Conservation (phyloP, 2,329 filamentous ascomycete genomes). For the Boeremia exigua region DNA sequence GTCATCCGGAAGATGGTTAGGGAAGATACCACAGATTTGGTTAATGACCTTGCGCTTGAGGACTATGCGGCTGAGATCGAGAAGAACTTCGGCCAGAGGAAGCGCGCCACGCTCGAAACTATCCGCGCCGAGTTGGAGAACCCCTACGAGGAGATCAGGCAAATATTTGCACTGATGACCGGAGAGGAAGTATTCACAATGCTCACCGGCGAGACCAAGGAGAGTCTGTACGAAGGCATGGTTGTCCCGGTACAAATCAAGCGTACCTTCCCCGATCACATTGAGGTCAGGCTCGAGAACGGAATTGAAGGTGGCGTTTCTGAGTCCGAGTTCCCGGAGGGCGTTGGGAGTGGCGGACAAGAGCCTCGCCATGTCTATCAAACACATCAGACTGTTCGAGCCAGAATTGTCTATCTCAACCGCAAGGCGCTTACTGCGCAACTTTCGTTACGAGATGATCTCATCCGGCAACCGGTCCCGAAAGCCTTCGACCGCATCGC, state of each 20-base stretch:
- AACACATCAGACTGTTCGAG: conserved; percentile 82
- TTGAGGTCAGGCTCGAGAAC: conserved; percentile 91
- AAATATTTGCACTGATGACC: conserved; percentile 73
- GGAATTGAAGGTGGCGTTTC: conserved; percentile 90
- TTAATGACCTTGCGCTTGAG: conserved; percentile 94
- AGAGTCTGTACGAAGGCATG: conserved; percentile 87
- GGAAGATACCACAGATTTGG: conserved; percentile 90
- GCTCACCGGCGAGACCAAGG: conserved; percentile 90
- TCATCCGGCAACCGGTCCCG: conserved; percentile 67
- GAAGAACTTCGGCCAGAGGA: conserved; percentile 89
- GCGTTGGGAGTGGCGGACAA: conserved; percentile 58
- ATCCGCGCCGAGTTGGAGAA: conserved; percentile 92
- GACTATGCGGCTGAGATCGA: conserved; percentile 97
- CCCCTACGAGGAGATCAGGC: conserved; percentile 92
- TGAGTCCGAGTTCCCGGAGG: conserved; percentile 78
- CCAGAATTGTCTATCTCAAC: conserved; percentile 86
- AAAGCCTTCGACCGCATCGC: conserved; percentile 68
- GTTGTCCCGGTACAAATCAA: conserved; percentile 89
- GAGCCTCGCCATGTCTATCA: conserved; percentile 70
- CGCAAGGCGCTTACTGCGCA: conserved; percentile 84
- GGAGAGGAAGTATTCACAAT: conserved; percentile 91
- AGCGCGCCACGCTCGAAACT: conserved; percentile 93
- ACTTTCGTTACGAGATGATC: conserved; percentile 82
- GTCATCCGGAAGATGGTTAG: conserved; percentile 95
- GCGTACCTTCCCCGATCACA: conserved; percentile 87